These are phyloP conservation scores for Neurospora sp. DNA, from an alignment of 495 filamentous ascomycete genomes.

Conservation along the genomic window DNA sequence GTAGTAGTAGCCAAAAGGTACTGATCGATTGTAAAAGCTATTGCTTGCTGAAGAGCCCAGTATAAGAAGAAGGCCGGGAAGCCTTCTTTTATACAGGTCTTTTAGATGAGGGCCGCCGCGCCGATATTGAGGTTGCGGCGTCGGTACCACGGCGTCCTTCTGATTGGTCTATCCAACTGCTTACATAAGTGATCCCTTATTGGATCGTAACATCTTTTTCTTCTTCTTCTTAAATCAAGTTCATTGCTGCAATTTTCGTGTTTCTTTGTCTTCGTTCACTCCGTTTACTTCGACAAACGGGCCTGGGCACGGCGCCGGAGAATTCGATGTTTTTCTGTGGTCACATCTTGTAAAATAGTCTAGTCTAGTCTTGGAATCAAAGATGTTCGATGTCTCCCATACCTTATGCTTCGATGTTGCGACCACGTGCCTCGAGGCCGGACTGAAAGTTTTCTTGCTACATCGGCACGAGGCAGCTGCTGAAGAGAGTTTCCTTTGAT, in stretches of 20 bases:
- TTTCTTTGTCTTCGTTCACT: background rate
- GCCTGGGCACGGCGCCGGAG: background rate
- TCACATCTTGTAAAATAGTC: background rate
- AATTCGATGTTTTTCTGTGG: background rate
- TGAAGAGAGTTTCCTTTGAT: background rate
- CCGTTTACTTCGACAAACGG: background rate
- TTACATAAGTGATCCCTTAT: no score
- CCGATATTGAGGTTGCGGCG: no score
- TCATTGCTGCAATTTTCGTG: background rate
- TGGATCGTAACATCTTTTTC: no score
- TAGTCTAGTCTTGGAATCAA: background rate
- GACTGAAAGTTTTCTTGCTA: background rate
- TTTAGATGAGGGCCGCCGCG: no score
- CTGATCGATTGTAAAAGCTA: no score
- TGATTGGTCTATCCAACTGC: no score
- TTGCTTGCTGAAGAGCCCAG: no score
- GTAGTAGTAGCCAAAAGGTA: no score
- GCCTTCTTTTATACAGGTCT: no score
- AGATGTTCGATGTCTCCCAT: background rate
- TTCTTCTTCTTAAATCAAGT: background rate
- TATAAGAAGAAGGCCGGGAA: no score
- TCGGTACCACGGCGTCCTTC: no score
- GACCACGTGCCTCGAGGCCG: background rate
- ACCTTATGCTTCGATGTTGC: background rate
- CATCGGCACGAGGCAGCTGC: background rate